These are phyloP conservation scores for Acanthamoeba polyphaga DNA, from an alignment of 208 protist species.

Conservation along the genomic window DNA sequence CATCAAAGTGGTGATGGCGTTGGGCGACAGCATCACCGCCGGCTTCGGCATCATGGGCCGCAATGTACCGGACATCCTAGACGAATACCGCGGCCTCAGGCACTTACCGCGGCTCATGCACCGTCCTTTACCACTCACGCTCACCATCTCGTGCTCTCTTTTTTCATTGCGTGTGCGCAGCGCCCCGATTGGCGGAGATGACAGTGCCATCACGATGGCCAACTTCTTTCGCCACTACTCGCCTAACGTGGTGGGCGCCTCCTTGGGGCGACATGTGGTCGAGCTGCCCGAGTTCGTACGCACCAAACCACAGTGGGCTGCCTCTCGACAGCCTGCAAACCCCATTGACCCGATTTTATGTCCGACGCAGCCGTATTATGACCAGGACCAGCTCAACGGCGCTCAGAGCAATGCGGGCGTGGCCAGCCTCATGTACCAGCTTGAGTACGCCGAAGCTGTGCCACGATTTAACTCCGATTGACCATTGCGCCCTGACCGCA, in stretches of 20 bases:
- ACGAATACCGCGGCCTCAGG: slow-evolving; percentile 6
- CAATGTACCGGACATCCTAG: background rate
- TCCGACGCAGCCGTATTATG: too few relatives aligned
- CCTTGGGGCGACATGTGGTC: background rate
- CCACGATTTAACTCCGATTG: background rate
- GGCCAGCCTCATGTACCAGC: too few relatives aligned
- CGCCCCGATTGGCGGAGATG: background rate
- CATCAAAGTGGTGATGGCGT: slow-evolving; percentile 44
- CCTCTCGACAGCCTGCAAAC: background rate
- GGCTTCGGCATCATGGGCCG: slow-evolving; percentile 23
- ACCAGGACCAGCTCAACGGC: too few relatives aligned
- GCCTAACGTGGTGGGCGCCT: slow-evolving; percentile 1
- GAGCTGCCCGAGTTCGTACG: background rate
- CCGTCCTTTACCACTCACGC: background rate
- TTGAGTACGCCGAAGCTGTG: too few relatives aligned
- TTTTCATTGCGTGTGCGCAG: background rate
- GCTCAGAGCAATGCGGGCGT: too few relatives aligned
- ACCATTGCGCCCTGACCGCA: background rate
- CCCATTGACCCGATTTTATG: background rate
- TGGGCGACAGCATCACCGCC: slow-evolving; percentile 59
- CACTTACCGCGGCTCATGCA: background rate
- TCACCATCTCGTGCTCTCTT: too few relatives aligned
- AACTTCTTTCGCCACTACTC: slow-evolving; percentile 19
- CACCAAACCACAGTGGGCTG: background rate
- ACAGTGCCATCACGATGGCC: background rate